Base-by-base conservation (phyloP, 2,329 filamentous ascomycete species). In the Lachnellula subtilissima region DNA sequence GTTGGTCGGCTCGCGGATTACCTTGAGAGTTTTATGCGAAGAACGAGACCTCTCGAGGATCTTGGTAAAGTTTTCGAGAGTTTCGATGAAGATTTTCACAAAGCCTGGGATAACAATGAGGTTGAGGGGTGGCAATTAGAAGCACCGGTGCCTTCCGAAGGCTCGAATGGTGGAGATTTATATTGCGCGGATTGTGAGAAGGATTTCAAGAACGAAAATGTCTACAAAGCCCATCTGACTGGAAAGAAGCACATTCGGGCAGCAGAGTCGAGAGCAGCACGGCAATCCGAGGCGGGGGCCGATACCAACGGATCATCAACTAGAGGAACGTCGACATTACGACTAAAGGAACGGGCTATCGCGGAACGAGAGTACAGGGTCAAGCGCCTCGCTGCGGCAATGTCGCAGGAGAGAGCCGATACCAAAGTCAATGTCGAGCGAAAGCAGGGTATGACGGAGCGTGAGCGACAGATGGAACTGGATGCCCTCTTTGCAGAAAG, bases 381-480 rank as follows among this genome's bases (percentile, higher is more conserved):
- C 52, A 88, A 87, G 69, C 88, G 87, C 53, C 79, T 99, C 6
- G 85, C 90, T 9, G 82, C 86, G 48, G 84, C 88, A 4, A 94
- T 99, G 84, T 87, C 89, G 69, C 88, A 87, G 14, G 90, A 96
- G 69, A 87, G 93, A 55, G 83, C 88, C 71, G 93, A 96, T 68
- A 97, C 94, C 0, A 84, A 89, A 49, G 87, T 94, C 65, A 97
- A 99, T 67, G 91, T 97, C 11, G 95, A 99, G 78, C 88, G 94
- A 51, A 94, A 91, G 72, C 91, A 95, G 71, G 93, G 93, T 62
- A 96, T 99, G 91, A 99, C 94, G 3, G 93, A 97, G 70, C 86
- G 91, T 35, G 94, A 99, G 72, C 87, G 94, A 14, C 89, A 95
- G 68, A 90, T 96, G 73, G 95, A 99, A 71, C 81, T 97, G 12